Conservation (phyloP, 176 grass and related monocot genomes). For the barley (Hordeum vulgare) region MorexV3_pseudomolecules_assembly NC_058520.1:600906574-600907073, state of each 20-base stretch:
- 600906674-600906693: background rate
- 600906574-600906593: conserved; percentile 95
- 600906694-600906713: background rate
- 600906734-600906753: too few relatives aligned
- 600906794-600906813: too few relatives aligned
- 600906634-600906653: background rate
- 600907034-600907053: background rate
- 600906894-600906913: background rate
- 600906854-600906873: background rate
- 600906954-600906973: background rate
- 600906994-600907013: background rate
- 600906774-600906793: too few relatives aligned
- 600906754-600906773: too few relatives aligned
- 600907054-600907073: background rate
- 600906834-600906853: background rate
- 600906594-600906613: conserved; percentile 90
- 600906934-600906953: background rate
- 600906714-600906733: too few relatives aligned
- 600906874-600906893: background rate
- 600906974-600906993: background rate
- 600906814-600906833: too few relatives aligned
- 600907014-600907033: background rate
- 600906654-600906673: background rate
- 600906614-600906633: background rate
- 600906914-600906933: background rate